A percentile compares a stretch with the other conserved stretches of the same genome.
These are phyloP conservation scores for Beta lomatogona DNA, from an alignment of 179 eudicot species.

Conservation along the genomic window DNA sequence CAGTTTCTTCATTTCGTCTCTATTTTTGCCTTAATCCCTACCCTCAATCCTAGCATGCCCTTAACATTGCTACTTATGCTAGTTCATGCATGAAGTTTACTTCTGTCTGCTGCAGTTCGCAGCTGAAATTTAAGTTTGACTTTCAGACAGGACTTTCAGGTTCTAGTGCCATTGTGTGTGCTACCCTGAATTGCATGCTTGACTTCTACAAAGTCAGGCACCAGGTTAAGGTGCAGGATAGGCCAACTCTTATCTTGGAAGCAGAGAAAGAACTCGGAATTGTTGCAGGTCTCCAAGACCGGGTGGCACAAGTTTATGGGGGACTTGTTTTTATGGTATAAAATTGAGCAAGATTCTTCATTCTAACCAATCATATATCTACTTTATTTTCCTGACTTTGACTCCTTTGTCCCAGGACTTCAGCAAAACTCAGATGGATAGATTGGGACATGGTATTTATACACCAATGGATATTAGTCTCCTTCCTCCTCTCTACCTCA, in stretches of 20 bases:
- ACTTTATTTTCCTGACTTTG: conserved; percentile 2
- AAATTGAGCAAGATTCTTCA: neutral
- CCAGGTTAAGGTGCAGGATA: conserved; percentile 66
- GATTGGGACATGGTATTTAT: conserved; percentile 74
- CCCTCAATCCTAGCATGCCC: too few species aligned
- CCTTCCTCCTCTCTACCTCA: conserved; percentile 88
- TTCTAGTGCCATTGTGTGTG: conserved; percentile 96
- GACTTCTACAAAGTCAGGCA: conserved; percentile 86
- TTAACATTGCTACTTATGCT: neutral
- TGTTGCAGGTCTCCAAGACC: conserved; percentile 95
- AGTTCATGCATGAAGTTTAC: neutral
- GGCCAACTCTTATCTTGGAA: conserved; percentile 80
- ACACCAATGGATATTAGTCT: conserved; percentile 65
- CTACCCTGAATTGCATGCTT: conserved; percentile 90
- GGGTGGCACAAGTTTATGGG: conserved; percentile 95
- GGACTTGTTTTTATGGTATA: conserved; percentile 92
- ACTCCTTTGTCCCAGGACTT: conserved; percentile 60
- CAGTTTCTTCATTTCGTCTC: too few species aligned
- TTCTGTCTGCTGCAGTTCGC: neutral
- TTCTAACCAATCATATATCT: neutral
- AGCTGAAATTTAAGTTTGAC: conserved; percentile 27
- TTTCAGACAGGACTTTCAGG: conserved; percentile 95
- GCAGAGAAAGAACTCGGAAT: conserved; percentile 97
- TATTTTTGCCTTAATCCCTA: too few species aligned
- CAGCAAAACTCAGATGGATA: conserved; percentile 66